These are phyloP conservation scores for Pichia terricola DNA, from an alignment of 1,139 yeast genomes.

Conservation along the genomic window DNA sequence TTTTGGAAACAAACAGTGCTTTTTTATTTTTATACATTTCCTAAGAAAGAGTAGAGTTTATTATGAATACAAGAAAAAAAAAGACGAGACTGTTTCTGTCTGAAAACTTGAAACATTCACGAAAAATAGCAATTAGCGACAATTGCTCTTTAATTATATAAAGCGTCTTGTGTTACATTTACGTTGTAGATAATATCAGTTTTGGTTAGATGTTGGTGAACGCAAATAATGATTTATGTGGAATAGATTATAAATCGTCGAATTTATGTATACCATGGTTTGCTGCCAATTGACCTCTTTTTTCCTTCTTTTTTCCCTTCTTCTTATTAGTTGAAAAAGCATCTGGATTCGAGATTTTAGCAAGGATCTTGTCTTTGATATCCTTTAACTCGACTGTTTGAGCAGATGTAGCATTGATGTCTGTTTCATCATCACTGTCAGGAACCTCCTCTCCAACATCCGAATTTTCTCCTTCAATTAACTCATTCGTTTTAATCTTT, in stretches of 20 bases:
- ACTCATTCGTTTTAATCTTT: background rate
- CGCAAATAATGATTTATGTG: too few species aligned
- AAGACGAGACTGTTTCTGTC: too few species aligned
- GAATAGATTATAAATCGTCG: conserved; percentile 40
- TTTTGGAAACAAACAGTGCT: too few species aligned
- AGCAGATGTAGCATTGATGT: background rate
- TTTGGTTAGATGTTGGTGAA: too few species aligned
- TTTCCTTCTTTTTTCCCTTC: conserved; percentile 43
- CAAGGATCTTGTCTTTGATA: conserved; percentile 19
- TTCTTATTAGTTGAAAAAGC: conserved; percentile 29
- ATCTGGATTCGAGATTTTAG: conserved; percentile 18
- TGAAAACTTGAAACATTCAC: too few species aligned
- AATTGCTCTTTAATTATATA: too few species aligned
- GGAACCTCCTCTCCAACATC: conserved; percentile 12
- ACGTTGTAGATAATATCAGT: too few species aligned
- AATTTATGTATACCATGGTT: conserved; percentile 62
- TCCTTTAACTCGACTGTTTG: conserved; percentile 13
- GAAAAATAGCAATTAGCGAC: too few species aligned
- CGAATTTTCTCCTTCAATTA: background rate
- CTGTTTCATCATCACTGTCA: conserved; percentile 10
- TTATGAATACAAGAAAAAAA: too few species aligned
- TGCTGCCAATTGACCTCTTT: conserved; percentile 20
- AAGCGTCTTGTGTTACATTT: too few species aligned
- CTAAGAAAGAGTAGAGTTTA: too few species aligned
- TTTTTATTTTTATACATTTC: too few species aligned